Percentiles rank a stretch among this genome's conserved stretches.
Evolutionary conservation across 2,329 filamentous ascomycete species (phyloP).

Genomic region (Fonsecaea nubica): DNA sequence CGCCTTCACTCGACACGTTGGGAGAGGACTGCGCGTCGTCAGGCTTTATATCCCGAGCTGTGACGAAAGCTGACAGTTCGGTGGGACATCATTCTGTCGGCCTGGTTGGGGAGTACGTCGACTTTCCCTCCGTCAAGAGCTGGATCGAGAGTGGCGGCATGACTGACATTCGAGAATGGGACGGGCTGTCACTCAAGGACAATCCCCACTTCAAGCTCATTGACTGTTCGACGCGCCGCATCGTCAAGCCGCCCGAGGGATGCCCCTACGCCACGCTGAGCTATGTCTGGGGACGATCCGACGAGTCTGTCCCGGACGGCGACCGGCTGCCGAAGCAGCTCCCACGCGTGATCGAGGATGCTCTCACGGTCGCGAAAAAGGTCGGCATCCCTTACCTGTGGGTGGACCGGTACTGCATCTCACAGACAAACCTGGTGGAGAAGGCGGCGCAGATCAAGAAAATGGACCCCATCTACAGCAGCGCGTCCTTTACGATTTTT

Average conservation of each 20-base stretch:
- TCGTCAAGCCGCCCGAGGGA: constrained; percentile 1
- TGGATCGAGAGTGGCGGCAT: neutral
- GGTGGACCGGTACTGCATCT: constrained; percentile 51
- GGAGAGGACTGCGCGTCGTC: neutral
- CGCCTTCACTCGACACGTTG: neutral
- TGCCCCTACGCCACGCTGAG: constrained; percentile 53
- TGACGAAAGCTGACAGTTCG: neutral
- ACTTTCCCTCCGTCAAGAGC: neutral
- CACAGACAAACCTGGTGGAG: constrained; percentile 53
- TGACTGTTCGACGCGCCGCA: constrained; percentile 13
- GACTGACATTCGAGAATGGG: neutral
- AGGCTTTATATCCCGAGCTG: neutral
- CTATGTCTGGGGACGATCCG: constrained; percentile 53
- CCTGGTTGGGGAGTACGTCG: neutral
- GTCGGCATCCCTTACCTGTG: constrained; percentile 54
- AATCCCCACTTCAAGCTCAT: neutral
- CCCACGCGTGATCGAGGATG: constrained; percentile 21
- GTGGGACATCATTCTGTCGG: neutral
- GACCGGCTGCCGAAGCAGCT: constrained; percentile 55
- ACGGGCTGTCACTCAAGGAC: neutral
- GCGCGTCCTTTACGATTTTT: constrained; percentile 55
- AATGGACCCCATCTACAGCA: constrained; percentile 57
- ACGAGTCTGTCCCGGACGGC: constrained; percentile 39
- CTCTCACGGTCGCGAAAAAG: constrained; percentile 48
- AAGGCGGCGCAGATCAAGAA: constrained; percentile 51